These are phyloP conservation scores for Dactylonectria macrodidyma DNA, from an alignment of 2,329 filamentous ascomycete genomes.

Conservation along the genomic window DNA sequence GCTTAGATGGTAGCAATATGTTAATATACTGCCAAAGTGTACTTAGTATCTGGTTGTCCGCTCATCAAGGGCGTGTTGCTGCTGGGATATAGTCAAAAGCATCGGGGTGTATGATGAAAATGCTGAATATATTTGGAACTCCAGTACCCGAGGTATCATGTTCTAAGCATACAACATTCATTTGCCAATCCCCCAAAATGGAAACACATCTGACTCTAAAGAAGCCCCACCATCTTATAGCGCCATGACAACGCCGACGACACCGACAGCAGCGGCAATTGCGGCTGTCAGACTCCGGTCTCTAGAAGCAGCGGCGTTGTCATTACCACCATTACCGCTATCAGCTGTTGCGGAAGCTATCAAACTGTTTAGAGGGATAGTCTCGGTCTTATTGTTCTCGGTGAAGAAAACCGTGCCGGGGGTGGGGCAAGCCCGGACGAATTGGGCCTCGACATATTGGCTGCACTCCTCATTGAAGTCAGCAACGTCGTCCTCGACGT, in stretches of 20 bases:
- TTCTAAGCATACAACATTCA: too few species aligned
- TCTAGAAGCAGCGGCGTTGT: background rate
- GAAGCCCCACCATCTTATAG: background rate
- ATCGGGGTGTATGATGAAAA: too few species aligned
- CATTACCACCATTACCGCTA: background rate
- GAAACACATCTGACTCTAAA: too few species aligned
- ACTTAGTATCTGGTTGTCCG: too few species aligned
- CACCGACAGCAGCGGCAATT: slow-evolving; percentile 5
- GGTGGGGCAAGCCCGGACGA: background rate
- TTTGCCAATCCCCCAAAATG: too few species aligned
- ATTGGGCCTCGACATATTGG: background rate
- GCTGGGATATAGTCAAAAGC: too few species aligned
- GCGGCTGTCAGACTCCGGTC: background rate
- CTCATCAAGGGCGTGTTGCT: too few species aligned
- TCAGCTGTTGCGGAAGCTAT: slow-evolving; percentile 3
- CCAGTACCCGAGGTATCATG: too few species aligned
- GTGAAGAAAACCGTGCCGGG: slow-evolving; percentile 8
- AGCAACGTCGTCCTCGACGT: background rate
- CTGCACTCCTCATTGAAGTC: slow-evolving; percentile 10
- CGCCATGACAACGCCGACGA: slow-evolving; percentile 3
- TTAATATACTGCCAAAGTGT: too few species aligned
- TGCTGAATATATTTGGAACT: too few species aligned
- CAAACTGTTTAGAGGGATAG: background rate
- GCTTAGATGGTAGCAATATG: too few species aligned
- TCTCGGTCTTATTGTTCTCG: background rate